Base-by-base conservation (phyloP, 1,284 basidiomycete species). In the Cryptococcus floricola region DNA sequence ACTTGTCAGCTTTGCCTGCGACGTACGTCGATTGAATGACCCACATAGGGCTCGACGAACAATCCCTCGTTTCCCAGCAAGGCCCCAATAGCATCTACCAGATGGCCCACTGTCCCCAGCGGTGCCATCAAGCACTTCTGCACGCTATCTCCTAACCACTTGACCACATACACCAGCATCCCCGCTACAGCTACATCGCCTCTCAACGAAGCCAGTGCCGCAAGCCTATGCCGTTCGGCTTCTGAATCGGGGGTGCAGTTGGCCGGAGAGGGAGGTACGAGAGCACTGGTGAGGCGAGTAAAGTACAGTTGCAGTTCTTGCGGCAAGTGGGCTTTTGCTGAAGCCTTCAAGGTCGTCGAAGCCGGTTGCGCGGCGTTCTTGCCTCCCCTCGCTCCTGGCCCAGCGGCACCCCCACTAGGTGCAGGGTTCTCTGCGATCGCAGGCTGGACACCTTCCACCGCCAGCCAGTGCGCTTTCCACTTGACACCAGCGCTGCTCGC, bases 381-480 rank as follows among this genome's bases (percentile, higher is more conserved):
- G 8, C 19, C 6, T 23, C 41, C 16, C 9, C 41, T 23, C 19
- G 41, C 16, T n/a, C 41, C 41, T 8, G 41, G n/a, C 16, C 41
- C 41, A 34, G 31, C 31, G 1, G 31, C 31, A 23, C 56, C 55
- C 18, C 63, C 60, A 4, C 52, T 67, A 16, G 78, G 79, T 1
- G 91, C 88, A 0, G 96, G 96, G 70, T 98, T 99, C 76, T 98
- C 93, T 6, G 93, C 91, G 43, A 97, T 89, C 16, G 94, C 84
- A 0, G 96, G 95, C 71, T 98, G 95, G 4, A 99, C 89, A 39
- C 96, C 95, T 71, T 99, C 95, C 25, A 98, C 91, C 0, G 95
- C 94, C 23, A 99, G 82, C 96, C 95, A 98, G 73, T 98, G 95
- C 4, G 93, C 91, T 25, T 73, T 76, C 77, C 77, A 78, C 53